phyloP scores from a whole-genome alignment of 768 basidiomycete species.

The Termitomyces sp. region DNA sequence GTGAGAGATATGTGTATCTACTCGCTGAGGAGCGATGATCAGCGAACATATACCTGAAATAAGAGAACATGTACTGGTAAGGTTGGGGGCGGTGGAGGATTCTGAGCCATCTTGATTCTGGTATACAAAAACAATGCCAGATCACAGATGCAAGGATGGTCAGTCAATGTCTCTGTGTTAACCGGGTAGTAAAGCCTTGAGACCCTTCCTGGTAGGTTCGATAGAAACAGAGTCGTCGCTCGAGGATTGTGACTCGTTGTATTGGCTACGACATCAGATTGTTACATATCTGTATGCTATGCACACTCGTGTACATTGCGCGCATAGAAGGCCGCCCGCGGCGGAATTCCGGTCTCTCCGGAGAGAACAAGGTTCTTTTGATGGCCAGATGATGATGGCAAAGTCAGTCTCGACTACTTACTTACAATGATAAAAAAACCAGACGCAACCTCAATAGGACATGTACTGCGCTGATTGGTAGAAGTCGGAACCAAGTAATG shows the following conservation, averaged over 20 bases:
- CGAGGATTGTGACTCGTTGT: not conserved
- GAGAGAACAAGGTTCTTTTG: not conserved
- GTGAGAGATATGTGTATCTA: constrained; percentile 24
- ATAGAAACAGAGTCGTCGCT: not conserved
- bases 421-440: not conserved
- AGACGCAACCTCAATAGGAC: not conserved
- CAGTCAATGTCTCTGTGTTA: not conserved
- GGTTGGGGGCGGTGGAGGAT: not conserved
- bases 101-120: not conserved
- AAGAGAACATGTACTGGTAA: constrained; percentile 3
- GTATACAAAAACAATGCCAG: not conserved
- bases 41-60: not conserved
- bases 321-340: not conserved
- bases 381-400: not conserved
- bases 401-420: too few species aligned
- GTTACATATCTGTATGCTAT: not conserved
- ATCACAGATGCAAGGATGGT: not conserved
- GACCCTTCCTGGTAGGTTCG: not conserved
- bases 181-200: not conserved
- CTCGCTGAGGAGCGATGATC: constrained; percentile 13
- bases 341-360: not conserved
- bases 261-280: not conserved
- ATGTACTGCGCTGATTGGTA: not conserved
- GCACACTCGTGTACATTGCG: not conserved
- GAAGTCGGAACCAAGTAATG: not conserved